Conservation (phyloP, 2,329 filamentous ascomycete genomes). For the Monilinia fructigena region DNA sequence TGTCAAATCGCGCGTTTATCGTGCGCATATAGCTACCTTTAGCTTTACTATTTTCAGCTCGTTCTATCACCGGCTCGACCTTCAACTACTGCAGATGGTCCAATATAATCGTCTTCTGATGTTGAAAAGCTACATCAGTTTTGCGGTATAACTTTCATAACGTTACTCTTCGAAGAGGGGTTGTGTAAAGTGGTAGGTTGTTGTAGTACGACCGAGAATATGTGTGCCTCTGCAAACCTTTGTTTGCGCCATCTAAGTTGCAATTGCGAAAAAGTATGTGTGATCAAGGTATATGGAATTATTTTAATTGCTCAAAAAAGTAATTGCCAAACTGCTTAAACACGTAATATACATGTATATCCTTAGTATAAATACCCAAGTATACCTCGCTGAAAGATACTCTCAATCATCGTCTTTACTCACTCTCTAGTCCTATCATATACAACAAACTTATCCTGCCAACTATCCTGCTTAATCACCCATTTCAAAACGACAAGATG, state of each 20-base stretch:
- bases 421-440: not conserved
- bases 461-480: not conserved
- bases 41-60: constrained; percentile 1
- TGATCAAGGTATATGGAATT: not conserved
- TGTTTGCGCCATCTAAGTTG: not conserved
- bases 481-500: constrained; percentile 23
- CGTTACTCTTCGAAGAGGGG: constrained; percentile 5
- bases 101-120: constrained; percentile 15
- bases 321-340: not conserved
- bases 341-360: not conserved
- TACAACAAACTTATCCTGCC: not conserved
- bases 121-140: not conserved
- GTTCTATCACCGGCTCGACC: not conserved
- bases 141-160: not conserved
- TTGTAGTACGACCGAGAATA: not conserved
- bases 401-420: not conserved
- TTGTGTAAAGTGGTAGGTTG: not conserved
- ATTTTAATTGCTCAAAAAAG: not conserved
- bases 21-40: not conserved
- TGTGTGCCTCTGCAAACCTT: not conserved
- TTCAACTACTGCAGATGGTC: not conserved
- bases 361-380: constrained; percentile 5
- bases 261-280: not conserved
- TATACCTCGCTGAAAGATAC: not conserved
- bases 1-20: too few relatives aligned